Base-by-base conservation (phyloP, 2,329 filamentous ascomycete species). In the Clarireedia homoeocarpa region DNA sequence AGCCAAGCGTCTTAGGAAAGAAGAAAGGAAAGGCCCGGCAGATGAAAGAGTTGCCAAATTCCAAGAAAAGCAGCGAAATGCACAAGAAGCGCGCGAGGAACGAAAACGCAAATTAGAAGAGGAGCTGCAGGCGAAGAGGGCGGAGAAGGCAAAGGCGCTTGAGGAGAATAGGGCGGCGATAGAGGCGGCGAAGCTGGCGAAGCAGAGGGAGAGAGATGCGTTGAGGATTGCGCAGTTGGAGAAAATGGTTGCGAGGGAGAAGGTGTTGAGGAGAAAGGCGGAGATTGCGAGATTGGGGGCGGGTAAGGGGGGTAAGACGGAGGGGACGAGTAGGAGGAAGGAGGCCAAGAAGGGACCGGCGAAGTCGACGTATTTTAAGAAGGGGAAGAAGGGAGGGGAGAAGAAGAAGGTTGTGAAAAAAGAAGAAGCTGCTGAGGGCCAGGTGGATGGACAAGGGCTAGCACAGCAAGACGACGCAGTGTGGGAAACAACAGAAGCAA, bases 341-440 rank as follows among this genome's bases (percentile, higher is more conserved):
- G 9, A 48, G 45, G 45, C 45, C 9, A 48, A 48, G 17, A 40
- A 30, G 15, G 53, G 47, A 27, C 48, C 48, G 27, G 51, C 51
- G 42, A 55, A 48, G 4, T 51, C 47, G 27, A 42, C 38, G 36
- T 51, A 42, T n/a, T 51, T 46, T 51, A 47, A 38, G 39, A 26
- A 51, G n/a, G 39, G 26, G 1, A 14, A 42, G 20, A 51, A 49
- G n/a, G 23, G 30, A 1, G 15, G 39, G 17, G 38, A 26, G 23
- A 24, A 23, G 14, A 44, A 53, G 5, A 42, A 48, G 51, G 24
- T 39, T 48, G 42, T 20, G 20, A 14, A 45, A 9, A 20, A 24
- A 17, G 2, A 44, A 20, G 40, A 45, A 45, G 20, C 20, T 45
- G 42, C 4, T 12, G 42, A 45, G 42, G 42, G 20, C 20, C 10